Evolutionary conservation across 768 basidiomycete genomes (phyloP).

Genomic region (Suillus hirtellus): DNA sequence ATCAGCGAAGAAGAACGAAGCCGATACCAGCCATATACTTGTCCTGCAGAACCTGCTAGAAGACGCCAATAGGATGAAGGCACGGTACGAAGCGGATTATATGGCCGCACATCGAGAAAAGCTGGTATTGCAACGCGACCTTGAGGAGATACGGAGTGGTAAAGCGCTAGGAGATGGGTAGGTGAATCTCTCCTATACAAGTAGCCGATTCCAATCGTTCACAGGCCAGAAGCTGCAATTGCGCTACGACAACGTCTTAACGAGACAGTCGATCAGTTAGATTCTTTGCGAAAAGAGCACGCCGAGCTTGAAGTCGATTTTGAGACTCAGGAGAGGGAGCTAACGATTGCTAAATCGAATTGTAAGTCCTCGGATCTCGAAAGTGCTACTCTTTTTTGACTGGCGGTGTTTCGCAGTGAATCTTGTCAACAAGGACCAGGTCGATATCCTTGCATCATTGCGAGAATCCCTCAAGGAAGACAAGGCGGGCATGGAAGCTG

Average conservation of each 20-base stretch:
- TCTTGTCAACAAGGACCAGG: slow-evolving; percentile 90
- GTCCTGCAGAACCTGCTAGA: slow-evolving; percentile 92
- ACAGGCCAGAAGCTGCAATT: slow-evolving; percentile 81
- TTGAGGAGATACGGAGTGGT: slow-evolving; percentile 91
- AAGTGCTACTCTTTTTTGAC: slow-evolving; percentile 10
- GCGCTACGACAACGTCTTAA: slow-evolving; percentile 86
- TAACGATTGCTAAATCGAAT: slow-evolving; percentile 85
- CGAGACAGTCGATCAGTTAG: slow-evolving; percentile 83
- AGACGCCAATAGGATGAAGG: slow-evolving; percentile 89
- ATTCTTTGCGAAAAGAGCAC: slow-evolving; percentile 65
- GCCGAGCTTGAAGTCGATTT: slow-evolving; percentile 70
- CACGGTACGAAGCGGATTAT: slow-evolving; percentile 86
- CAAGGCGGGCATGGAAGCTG: slow-evolving; percentile 70
- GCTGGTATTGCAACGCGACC: slow-evolving; percentile 71
- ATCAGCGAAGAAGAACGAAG: slow-evolving; percentile 70
- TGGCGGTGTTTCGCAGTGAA: slow-evolving; percentile 54
- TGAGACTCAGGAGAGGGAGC: slow-evolving; percentile 61
- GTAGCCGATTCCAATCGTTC: slow-evolving; percentile 7
- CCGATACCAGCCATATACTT: slow-evolving; percentile 70
- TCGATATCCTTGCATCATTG: slow-evolving; percentile 83
- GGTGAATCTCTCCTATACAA: slow-evolving; percentile 21
- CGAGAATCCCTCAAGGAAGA: slow-evolving; percentile 90
- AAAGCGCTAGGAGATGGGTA: slow-evolving; percentile 82
- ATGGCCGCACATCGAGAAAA: slow-evolving; percentile 81
- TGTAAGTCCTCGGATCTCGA: slow-evolving; percentile 45